Evolutionary conservation across 2,329 filamentous ascomycete species (phyloP).

Genomic region (Fusarium proliferatum): DNA sequence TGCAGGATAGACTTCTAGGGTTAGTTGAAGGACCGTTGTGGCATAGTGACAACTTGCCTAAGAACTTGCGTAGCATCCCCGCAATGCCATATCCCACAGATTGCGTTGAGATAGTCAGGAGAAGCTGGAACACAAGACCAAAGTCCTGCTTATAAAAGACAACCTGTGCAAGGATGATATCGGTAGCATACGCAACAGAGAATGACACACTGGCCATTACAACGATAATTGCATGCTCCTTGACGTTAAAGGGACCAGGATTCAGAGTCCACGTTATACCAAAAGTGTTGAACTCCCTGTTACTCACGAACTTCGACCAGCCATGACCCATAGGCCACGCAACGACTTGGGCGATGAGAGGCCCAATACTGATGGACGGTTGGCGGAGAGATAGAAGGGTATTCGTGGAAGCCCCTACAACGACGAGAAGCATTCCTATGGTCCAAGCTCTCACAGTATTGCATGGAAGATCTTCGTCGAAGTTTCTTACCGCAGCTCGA

Average conservation of each 20-base stretch:
- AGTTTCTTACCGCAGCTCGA: constrained; percentile 71
- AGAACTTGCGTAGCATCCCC: constrained; percentile 72
- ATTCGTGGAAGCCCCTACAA: constrained; percentile 51
- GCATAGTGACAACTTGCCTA: constrained; percentile 57
- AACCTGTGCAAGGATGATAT: constrained; percentile 77
- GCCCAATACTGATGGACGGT: constrained; percentile 69
- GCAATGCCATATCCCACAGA: constrained; percentile 77
- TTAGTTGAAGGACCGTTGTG: constrained; percentile 7
- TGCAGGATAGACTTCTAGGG: constrained; percentile 65
- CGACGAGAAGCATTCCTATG: constrained; percentile 53
- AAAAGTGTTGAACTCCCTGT: constrained; percentile 61
- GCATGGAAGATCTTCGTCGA: constrained; percentile 72
- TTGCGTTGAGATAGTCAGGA: constrained; percentile 75
- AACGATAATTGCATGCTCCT: constrained; percentile 75
- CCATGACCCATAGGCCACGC: constrained; percentile 71
- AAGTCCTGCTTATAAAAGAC: constrained; percentile 79
- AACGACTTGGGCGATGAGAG: constrained; percentile 72
- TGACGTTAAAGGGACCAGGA: constrained; percentile 76
- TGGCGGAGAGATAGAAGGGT: constrained; percentile 72
- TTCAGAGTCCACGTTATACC: constrained; percentile 69
- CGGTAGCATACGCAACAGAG: constrained; percentile 76
- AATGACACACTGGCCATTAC: constrained; percentile 80
- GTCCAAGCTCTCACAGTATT: constrained; percentile 74
- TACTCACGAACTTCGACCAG: constrained; percentile 68
- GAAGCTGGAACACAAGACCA: constrained; percentile 72